These are phyloP conservation scores for Hordeum pubiflorum DNA, from an alignment of 202 grass and related monocot species.

Conservation along the genomic window DNA sequence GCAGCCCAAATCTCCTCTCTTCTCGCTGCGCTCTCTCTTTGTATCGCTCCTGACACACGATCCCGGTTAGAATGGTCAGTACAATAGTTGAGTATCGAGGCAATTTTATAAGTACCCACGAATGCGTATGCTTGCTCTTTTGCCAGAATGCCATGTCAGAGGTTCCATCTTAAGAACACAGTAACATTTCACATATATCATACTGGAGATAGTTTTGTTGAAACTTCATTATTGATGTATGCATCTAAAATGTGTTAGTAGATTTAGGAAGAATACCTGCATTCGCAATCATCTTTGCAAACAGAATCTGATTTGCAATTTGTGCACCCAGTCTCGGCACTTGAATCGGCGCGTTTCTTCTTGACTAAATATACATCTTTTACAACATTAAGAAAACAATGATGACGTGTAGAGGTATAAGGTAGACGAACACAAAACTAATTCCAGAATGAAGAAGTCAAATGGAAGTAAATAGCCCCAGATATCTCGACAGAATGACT, in stretches of 20 bases:
- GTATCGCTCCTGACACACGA: neutral
- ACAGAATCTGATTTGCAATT: slow-evolving; percentile 67
- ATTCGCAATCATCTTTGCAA: slow-evolving; percentile 94
- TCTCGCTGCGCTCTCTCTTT: neutral
- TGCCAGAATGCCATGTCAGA: neutral
- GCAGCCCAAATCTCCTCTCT: neutral
- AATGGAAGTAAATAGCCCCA: slow-evolving; percentile 9
- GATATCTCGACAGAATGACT: neutral
- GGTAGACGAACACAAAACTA: neutral
- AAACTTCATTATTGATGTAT: neutral
- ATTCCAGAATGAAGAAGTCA: neutral
- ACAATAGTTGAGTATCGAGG: neutral
- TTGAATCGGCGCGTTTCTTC: slow-evolving; percentile 62
- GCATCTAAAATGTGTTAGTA: neutral
- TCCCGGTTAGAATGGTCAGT: neutral
- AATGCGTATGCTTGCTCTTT: slow-evolving; percentile 7
- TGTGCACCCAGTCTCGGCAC: slow-evolving; percentile 66
- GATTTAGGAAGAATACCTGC: slow-evolving; percentile 57
- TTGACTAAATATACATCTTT: slow-evolving; percentile 98
- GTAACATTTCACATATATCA: slow-evolving; percentile 15
- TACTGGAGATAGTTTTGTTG: neutral
- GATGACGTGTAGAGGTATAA: neutral
- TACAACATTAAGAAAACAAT: slow-evolving; percentile 37
- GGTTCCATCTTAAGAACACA: neutral
- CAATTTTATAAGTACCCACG: neutral